A percentile compares a stretch with the other conserved stretches of the same genome.
Conservation (phyloP, 208 protist species). For the Crithidia acanthocephali region DNA sequence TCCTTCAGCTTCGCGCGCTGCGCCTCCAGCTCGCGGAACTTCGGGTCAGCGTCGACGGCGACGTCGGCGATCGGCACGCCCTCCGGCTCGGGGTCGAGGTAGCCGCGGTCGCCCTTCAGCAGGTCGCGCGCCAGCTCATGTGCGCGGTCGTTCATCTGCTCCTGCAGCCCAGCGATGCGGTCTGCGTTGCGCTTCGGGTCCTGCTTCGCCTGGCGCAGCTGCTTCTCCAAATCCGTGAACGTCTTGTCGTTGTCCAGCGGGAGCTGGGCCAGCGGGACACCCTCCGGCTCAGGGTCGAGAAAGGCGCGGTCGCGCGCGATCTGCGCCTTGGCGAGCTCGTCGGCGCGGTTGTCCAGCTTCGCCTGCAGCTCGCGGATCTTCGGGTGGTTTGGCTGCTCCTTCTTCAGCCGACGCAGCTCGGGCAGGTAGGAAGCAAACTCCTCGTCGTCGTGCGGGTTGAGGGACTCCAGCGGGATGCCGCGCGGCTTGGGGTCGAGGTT, state of each 20-base stretch:
- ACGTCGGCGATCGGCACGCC: conserved; percentile 69
- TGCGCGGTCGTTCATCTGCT: conserved; percentile 62
- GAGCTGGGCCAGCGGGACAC: conserved; percentile 64
- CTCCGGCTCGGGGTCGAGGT: conserved; percentile 78
- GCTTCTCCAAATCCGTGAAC: conserved; percentile 71
- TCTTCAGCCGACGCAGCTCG: conserved; percentile 70
- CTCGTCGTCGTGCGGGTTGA: conserved; percentile 66
- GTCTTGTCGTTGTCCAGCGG: conserved; percentile 62
- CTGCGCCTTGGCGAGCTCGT: conserved; percentile 57
- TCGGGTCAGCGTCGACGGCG: conserved; percentile 52
- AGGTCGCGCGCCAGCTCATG: conserved; percentile 64
- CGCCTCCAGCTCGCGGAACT: conserved; percentile 64
- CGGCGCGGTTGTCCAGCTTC: conserved; percentile 53
- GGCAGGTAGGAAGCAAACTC: conserved; percentile 60
- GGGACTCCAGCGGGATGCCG: conserved; percentile 60
- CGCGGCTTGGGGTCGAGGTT: conserved; percentile 56
- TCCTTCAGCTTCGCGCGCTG: conserved; percentile 73
- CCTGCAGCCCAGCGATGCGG: conserved; percentile 55
- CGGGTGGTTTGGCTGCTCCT: conserved; percentile 52
- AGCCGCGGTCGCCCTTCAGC: conserved; percentile 67
- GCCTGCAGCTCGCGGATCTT: conserved; percentile 55
- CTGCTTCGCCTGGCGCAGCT: conserved; percentile 55
- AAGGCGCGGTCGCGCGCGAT: conserved; percentile 64
- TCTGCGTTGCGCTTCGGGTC: conserved; percentile 56
- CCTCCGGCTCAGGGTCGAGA: conserved; percentile 68